Base-by-base conservation (phyloP, 1,139 yeast species). In the Hansenula lynferdii region DNA sequence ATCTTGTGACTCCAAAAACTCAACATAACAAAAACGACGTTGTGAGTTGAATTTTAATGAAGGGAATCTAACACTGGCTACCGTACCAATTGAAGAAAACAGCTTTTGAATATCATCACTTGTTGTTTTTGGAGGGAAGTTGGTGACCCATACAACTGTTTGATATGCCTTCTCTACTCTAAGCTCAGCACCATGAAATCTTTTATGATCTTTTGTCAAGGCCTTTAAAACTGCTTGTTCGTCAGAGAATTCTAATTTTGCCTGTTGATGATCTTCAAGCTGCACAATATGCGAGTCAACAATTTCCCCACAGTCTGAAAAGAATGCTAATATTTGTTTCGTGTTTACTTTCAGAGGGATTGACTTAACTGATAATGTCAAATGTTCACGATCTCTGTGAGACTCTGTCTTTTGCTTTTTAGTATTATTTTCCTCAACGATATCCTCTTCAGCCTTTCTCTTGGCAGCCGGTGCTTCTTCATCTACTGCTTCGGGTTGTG, bases 1-100 rank as follows among this genome's bases (percentile, higher is more conserved):
- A 24, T 62, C 64, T 8, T 64, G 64, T 0, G 72, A 43, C 12
- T 65, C 57, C 0, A 64, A 49, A 48, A 63, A 79, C 51, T 86
- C 95, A 12, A 85, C 68, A 51, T 86, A 87, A 44, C 95, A 85
- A 54, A 87, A 87, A 27, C 95, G 59, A 41, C 95, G 68, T 17
- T 70, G 70, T 5, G 74, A 59, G 46, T 77, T 73, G 35, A 65
- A 69, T 30, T 70, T 70, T 44, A 82, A 73, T 0, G 84, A 74
- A 0, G 96, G 96, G 31, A 85, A 67, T 37, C 96, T 64, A 1
- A 82, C 62, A 40, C 77, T 74, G 0, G 55, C 42, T 1, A 80
- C 58, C 0, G 59, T 56, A 0, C 86, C 86, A 36, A 56, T 57
- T 5, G 58, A 40, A 0, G 55, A 44, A 51, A 85, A 81, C n/a